Evolutionary conservation across 1,139 yeast species (phyloP), one percentile per base, ranked within the genome.

Genomic region (Magnusiomyces suaveolens): DNA sequence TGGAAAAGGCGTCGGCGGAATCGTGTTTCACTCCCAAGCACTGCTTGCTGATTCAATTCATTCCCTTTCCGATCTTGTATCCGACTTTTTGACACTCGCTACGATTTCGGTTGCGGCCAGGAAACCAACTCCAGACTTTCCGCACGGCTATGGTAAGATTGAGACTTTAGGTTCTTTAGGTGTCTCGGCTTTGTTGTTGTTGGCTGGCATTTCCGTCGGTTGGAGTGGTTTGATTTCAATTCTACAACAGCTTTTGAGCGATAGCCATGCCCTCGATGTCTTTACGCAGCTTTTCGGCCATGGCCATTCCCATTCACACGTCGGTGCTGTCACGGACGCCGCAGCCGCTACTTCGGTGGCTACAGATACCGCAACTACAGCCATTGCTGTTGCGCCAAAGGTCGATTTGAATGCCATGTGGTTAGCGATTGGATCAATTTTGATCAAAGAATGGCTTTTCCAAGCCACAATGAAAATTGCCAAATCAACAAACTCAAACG

Each of bases 31-130:
- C 68, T 92, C 98, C 0, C 97, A 90, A 69, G 92, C 97, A 0
- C 76, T 92, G 57, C 69, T 90, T 46, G 98, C 98, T 0, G 98
- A 92, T 68, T 90, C 97, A 0, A 83, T 89, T 43, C 97, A 90
- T 69, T 90, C 97, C 0, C 76, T 87, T 18, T 84, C 95, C 52
- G 98, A 92, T 68, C 75, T 90, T 73, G 79, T 92, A 23, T 87
- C 96, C 14, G 98, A 92, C 69, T 79, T 90, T 54, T 73, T 92
- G 62, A 92, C 98, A 0, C 73, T 92, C 57, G 85, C 92, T 3
- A 90, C 98, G 0, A 96, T 92, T 25, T 83, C 87, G 47, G 81
- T 86, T 52, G 84, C 95, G 1, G 70, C 78, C 12, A 80, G 79
- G 59, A 75, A 80, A n/a, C 88, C 96, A 1, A 74, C 81, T 21